Percentiles rank a stretch among this genome's conserved stretches.
These are phyloP conservation scores for Colletotrichum limetticola DNA, from an alignment of 2,329 filamentous ascomycete genomes.

Conservation along the genomic window DNA sequence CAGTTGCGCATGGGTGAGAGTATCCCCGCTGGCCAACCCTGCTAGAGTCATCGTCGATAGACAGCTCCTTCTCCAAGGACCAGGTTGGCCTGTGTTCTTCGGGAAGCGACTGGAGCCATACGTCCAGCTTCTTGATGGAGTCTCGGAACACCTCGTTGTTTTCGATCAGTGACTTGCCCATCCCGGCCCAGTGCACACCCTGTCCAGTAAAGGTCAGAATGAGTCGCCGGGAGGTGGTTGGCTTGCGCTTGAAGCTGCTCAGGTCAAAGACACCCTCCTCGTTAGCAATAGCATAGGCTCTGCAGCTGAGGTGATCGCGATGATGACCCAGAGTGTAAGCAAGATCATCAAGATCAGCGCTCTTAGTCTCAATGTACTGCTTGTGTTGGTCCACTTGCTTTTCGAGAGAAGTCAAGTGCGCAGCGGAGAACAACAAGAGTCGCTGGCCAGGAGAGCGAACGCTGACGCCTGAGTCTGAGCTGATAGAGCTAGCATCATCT, in stretches of 20 bases:
- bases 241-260: conserved; percentile 22
- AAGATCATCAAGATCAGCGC: conserved; percentile 36
- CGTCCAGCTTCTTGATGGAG: conserved; percentile 34
- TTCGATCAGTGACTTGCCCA: conserved; percentile 30
- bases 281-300: conserved; percentile 39
- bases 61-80: conserved; percentile 39
- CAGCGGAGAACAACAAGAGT: conserved; percentile 24
- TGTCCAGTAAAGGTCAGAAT: conserved; percentile 37
- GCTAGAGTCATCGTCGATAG: conserved; percentile 38
- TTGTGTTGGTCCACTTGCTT: conserved; percentile 33
- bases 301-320: conserved; percentile 41
- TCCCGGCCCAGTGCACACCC: conserved; percentile 36
- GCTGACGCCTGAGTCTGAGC: conserved; percentile 22
- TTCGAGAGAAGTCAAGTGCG: conserved; percentile 8
- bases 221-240: conserved; percentile 12
- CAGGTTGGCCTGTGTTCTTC: conserved; percentile 35
- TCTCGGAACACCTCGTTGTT: conserved; percentile 19
- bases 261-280: conserved; percentile 34
- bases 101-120: conserved; percentile 18
- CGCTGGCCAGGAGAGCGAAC: not conserved
- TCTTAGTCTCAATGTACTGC: conserved; percentile 36
- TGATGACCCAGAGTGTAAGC: conserved; percentile 44
- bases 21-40: conserved; percentile 39
- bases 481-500: conserved; percentile 24
- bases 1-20: conserved; percentile 44